Base-by-base conservation (phyloP, 495 filamentous ascomycete genomes). In the Penicilliopsis zonata region DNA sequence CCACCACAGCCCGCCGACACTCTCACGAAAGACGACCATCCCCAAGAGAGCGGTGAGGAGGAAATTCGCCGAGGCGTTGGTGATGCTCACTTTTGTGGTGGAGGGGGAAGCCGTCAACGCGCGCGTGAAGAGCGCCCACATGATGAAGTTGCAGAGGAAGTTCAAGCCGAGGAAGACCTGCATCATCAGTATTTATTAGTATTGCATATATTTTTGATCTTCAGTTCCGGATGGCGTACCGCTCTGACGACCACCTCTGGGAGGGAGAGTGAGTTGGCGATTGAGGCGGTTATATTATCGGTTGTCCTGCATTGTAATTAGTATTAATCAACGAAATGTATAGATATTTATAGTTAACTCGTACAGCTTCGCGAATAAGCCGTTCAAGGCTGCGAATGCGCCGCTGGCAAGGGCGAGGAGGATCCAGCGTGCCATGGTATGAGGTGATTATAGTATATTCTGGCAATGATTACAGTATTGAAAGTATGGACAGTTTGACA, bases 51-150 rank as follows among this genome's bases (percentile, higher is more conserved):
- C 90, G 1, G 88, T 94, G 33, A 90, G 47, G 43, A 95, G 61
- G 61, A 98, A 98, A 61, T 98, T 98, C 9, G 82, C 65, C 15
- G 81, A 80, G 3, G 88, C 94, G 49, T 98, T 98, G 38, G 94
- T 78, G 51, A 98, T 81, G 20, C 78, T 82, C 26, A 94, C 90
- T 43, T 87, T 86, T 0, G 83, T 86, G 5, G 90, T 93, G 1
- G 84, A 92, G 21, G 78, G 65, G 1, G 79, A 82, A 18, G 77
- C 74, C 0, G 86, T 81, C 15, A 98, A 70, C 28, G 90, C 90
- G n/a, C 76, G 70, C 2, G 76, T 80, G 59, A 73, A 73, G 32
- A 96, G 70, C 0, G 82, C 74, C 88, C 88, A 96, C 88, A 95
- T 96, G 16, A 92, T 72, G 33, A 77, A 76, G 42, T 95, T 95